Percentiles rank a stretch among this genome's conserved stretches.
These are phyloP conservation scores for Gymnopilus dilepis DNA, from an alignment of 768 basidiomycete species.

Conservation along the genomic window DNA sequence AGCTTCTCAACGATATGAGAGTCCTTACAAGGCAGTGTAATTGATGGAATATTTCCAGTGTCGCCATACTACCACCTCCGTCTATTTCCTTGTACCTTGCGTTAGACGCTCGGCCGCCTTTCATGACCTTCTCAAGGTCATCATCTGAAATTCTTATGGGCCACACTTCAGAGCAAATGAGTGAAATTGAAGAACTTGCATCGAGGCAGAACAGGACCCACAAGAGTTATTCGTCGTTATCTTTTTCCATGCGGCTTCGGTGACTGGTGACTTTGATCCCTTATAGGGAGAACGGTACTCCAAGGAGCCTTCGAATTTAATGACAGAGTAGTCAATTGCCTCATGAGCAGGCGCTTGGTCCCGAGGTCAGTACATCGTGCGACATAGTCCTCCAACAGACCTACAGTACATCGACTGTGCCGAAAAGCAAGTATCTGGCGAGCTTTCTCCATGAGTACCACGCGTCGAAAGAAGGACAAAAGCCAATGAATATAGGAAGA, in stretches of 20 bases:
- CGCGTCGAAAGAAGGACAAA: too few species aligned
- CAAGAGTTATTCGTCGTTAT: neutral
- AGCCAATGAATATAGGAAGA: too few species aligned
- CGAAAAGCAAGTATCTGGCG: too few species aligned
- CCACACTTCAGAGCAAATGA: neutral
- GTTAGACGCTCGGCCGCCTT: neutral
- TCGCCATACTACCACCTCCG: constrained; percentile 3
- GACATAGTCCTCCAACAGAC: too few species aligned
- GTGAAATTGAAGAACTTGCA: neutral
- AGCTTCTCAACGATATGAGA: too few species aligned
- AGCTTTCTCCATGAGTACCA: too few species aligned
- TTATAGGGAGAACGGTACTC: neutral
- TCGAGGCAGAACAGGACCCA: neutral
- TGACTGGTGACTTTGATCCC: neutral
- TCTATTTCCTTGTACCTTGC: neutral
- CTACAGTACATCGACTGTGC: too few species aligned
- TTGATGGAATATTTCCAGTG: constrained; percentile 6
- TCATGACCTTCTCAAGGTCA: neutral
- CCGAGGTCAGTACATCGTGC: too few species aligned
- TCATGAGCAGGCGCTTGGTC: too few species aligned
- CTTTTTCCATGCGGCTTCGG: neutral
- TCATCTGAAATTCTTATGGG: neutral
- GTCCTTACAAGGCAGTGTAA: constrained; percentile 5
- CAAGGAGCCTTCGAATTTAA: constrained; percentile 4
- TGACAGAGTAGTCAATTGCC: too few species aligned